Evolutionary conservation across 768 basidiomycete genomes (phyloP).

Genomic region (Collybia nuda): DNA sequence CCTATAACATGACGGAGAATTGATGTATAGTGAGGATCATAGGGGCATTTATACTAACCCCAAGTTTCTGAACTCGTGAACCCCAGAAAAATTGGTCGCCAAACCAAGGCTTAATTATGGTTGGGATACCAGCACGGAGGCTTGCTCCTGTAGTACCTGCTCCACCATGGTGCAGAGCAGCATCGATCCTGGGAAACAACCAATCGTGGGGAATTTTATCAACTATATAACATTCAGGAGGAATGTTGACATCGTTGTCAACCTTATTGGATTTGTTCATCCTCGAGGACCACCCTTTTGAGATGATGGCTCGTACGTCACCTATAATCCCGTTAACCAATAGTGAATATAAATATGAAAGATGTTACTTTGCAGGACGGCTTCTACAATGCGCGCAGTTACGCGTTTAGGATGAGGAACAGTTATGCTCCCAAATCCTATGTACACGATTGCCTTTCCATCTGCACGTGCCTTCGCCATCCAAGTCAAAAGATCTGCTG

Average conservation of each 20-base stretch:
- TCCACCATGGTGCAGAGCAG: slow-evolving; percentile 67
- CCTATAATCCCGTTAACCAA: slow-evolving; percentile 28
- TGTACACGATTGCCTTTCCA: slow-evolving; percentile 63
- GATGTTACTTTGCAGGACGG: slow-evolving; percentile 51
- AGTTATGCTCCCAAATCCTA: slow-evolving; percentile 70
- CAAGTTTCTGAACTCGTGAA: slow-evolving; percentile 59
- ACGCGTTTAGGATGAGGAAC: slow-evolving; percentile 58
- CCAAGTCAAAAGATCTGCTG: slow-evolving; percentile 47
- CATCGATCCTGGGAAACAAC: slow-evolving; percentile 61
- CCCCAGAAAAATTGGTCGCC: slow-evolving; percentile 73
- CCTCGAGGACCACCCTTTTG: slow-evolving; percentile 66
- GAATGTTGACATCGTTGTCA: slow-evolving; percentile 43
- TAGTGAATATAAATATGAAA: slow-evolving; percentile 1
- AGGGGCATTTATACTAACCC: slow-evolving; percentile 33
- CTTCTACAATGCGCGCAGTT: slow-evolving; percentile 56
- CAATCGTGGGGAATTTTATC: slow-evolving; percentile 71
- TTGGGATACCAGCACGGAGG: slow-evolving; percentile 63
- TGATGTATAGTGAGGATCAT: background rate
- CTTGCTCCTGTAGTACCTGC: slow-evolving; percentile 73
- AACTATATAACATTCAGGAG: slow-evolving; percentile 53
- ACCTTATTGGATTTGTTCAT: slow-evolving; percentile 39
- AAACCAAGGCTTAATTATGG: slow-evolving; percentile 71
- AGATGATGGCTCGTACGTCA: slow-evolving; percentile 64
- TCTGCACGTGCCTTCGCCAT: slow-evolving; percentile 56
- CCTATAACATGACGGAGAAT: slow-evolving; percentile 24